phyloP scores from a whole-genome alignment of 352 stramenopile genomes.

The Globisporangium camurandrum region DNA sequence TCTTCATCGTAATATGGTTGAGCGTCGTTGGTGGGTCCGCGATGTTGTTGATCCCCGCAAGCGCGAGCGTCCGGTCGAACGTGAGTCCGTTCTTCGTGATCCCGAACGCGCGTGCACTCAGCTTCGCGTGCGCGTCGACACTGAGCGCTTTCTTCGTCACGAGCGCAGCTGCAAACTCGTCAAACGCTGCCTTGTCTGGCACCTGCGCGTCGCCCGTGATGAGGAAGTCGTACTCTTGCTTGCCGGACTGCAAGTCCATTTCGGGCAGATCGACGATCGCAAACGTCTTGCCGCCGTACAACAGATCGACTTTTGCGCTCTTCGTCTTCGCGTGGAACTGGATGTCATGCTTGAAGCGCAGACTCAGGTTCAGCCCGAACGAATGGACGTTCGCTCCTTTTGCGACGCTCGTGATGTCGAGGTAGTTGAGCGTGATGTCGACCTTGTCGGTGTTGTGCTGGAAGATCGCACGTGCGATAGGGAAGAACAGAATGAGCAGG shows the following conservation, averaged over 20 bases:
- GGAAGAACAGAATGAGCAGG: slow-evolving; percentile 53
- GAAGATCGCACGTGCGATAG: slow-evolving; percentile 44
- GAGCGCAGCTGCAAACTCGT: slow-evolving; percentile 27
- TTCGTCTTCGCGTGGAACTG: slow-evolving; percentile 32
- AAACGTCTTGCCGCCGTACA: slow-evolving; percentile 37
- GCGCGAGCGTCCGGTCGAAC: slow-evolving; percentile 33
- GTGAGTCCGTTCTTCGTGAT: slow-evolving; percentile 40
- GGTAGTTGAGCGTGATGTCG: slow-evolving; percentile 47
- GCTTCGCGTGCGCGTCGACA: slow-evolving; percentile 23
- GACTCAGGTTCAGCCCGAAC: slow-evolving; percentile 44
- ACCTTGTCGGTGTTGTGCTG: slow-evolving; percentile 55
- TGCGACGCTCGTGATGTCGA: slow-evolving; percentile 48
- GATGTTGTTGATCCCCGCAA: slow-evolving; percentile 55
- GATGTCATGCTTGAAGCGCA: slow-evolving; percentile 45
- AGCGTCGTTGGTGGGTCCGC: slow-evolving; percentile 28
- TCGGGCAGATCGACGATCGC: slow-evolving; percentile 39
- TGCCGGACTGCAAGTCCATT: slow-evolving; percentile 36
- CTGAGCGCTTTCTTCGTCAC: slow-evolving; percentile 27
- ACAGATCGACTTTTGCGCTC: slow-evolving; percentile 30
- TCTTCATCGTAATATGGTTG: slow-evolving; percentile 50
- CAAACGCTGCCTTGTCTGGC: slow-evolving; percentile 33
- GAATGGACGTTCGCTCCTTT: slow-evolving; percentile 16
- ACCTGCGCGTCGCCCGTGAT: slow-evolving; percentile 27
- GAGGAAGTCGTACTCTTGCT: slow-evolving; percentile 48
- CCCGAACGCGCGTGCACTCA: slow-evolving; percentile 39